Percentiles rank a stretch among this genome's conserved stretches.
Conservation (phyloP, 2,329 filamentous ascomycete species). For the Aspergillus sp. region DNA sequence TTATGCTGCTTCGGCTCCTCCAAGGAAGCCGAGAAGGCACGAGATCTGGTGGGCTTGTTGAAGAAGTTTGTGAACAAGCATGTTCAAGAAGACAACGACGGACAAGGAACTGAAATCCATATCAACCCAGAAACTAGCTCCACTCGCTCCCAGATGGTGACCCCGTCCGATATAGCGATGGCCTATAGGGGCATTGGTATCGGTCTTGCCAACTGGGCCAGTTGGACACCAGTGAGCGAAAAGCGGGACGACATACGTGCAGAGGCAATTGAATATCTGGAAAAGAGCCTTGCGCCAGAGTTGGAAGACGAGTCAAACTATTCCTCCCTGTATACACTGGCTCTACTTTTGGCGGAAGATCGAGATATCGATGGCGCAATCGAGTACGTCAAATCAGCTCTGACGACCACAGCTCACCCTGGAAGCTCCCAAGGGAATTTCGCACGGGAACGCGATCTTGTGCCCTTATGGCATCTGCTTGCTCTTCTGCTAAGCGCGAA, state of each 20-base stretch:
- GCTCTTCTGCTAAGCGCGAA: constrained; percentile 81
- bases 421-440: constrained; percentile 28
- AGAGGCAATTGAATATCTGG: constrained; percentile 73
- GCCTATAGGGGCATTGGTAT: constrained; percentile 84
- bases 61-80: constrained; percentile 71
- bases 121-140: constrained; percentile 17
- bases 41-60: constrained; percentile 67
- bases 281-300: constrained; percentile 68
- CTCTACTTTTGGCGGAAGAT: constrained; percentile 82
- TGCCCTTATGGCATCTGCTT: constrained; percentile 89
- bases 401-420: constrained; percentile 54
- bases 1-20: constrained; percentile 78
- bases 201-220: constrained; percentile 83
- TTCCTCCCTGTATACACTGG: constrained; percentile 76
- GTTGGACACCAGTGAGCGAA: constrained; percentile 72
- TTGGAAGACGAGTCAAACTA: constrained; percentile 66
- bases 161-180: constrained; percentile 62
- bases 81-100: constrained; percentile 29
- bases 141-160: constrained; percentile 40
- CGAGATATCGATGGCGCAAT: constrained; percentile 78
- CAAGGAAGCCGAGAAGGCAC: constrained; percentile 75
- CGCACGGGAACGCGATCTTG: constrained; percentile 49
- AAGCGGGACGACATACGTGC: constrained; percentile 70
- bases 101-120: constrained; percentile 21
- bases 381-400: constrained; percentile 73